These are phyloP conservation scores for Sherardia arvensis DNA, from an alignment of 257 asterid species.

Conservation along the genomic window DNA sequence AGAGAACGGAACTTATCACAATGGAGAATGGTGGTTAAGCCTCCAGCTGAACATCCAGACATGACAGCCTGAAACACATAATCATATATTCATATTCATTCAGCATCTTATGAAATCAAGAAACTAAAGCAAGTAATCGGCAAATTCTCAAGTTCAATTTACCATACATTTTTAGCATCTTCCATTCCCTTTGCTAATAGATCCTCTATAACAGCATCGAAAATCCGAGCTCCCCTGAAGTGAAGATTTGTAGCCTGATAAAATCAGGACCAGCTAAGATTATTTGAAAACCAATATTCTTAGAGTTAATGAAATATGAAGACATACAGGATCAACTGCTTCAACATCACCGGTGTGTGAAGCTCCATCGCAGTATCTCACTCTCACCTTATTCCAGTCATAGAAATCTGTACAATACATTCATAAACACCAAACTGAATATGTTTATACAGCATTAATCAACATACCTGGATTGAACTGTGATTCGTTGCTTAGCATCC, in stretches of 20 bases:
- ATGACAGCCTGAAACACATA: slow-evolving; percentile 50
- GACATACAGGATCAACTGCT: slow-evolving; percentile 67
- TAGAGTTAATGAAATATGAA: too few relatives aligned
- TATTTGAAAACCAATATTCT: too few relatives aligned
- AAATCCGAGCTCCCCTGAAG: slow-evolving; percentile 35
- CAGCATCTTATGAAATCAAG: not conserved
- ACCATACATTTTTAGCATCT: slow-evolving; percentile 36
- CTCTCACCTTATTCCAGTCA: slow-evolving; percentile 72
- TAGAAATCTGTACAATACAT: slow-evolving; percentile 44
- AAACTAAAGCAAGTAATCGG: not conserved
- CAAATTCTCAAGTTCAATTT: too few relatives aligned
- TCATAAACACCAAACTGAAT: not conserved
- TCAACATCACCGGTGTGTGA: slow-evolving; percentile 83
- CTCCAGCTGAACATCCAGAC: slow-evolving; percentile 98
- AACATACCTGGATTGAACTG: slow-evolving; percentile 80
- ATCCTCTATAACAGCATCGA: slow-evolving; percentile 34
- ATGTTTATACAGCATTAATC: too few relatives aligned
- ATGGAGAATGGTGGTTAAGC: slow-evolving; percentile 67
- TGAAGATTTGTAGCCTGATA: slow-evolving; percentile 35
- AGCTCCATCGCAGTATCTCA: slow-evolving; percentile 85
- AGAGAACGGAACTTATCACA: slow-evolving; percentile 70
- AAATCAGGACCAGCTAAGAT: not conserved
- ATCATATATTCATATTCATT: slow-evolving; percentile 9
- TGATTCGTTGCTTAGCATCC: slow-evolving; percentile 57
- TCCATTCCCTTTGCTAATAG: slow-evolving; percentile 37